Evolutionary conservation across 1,284 basidiomycete species (phyloP).

Genomic region (Mycena sp.): DNA sequence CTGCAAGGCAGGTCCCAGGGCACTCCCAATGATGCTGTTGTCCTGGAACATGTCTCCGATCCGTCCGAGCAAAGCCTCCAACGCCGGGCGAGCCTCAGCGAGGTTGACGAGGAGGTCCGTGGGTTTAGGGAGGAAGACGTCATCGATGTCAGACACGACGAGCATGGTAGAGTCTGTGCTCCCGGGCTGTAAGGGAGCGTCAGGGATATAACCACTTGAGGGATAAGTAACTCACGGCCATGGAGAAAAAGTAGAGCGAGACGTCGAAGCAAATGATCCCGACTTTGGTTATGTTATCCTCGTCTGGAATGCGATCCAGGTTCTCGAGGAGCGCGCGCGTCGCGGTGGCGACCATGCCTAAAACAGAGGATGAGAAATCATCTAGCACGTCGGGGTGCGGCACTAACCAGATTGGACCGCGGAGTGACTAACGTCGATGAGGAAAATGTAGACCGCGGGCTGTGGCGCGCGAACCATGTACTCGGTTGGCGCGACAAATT

Average conservation of each 20-base stretch:
- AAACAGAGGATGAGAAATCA: not conserved
- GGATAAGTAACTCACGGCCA: conserved; percentile 62
- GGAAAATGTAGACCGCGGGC: conserved; percentile 96
- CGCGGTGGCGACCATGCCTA: conserved; percentile 98
- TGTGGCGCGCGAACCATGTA: conserved; percentile 99
- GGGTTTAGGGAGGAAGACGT: conserved; percentile 98
- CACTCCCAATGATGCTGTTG: conserved; percentile 90
- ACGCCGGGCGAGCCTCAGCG: conserved; percentile 81
- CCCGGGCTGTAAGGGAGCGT: conserved; percentile 65
- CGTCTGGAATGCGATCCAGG: conserved; percentile 95
- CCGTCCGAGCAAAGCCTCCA: conserved; percentile 86
- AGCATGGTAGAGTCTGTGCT: conserved; percentile 92
- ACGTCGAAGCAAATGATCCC: conserved; percentile 94
- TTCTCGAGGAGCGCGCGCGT: conserved; percentile 96
- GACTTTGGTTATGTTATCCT: conserved; percentile 92
- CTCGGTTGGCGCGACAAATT: conserved; percentile 98
- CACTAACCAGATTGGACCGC: conserved; percentile 85
- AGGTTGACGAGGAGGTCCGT: conserved; percentile 96
- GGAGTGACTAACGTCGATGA: conserved; percentile 95
- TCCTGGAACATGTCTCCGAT: conserved; percentile 98
- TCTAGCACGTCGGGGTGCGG: too few relatives aligned
- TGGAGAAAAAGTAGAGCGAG: conserved; percentile 96
- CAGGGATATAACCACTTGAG: not conserved
- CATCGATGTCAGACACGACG: conserved; percentile 96
- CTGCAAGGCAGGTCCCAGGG: conserved; percentile 95